Evolutionary conservation across 2,329 filamentous ascomycete genomes (phyloP).

Genomic region (Fusarium paranaense): DNA sequence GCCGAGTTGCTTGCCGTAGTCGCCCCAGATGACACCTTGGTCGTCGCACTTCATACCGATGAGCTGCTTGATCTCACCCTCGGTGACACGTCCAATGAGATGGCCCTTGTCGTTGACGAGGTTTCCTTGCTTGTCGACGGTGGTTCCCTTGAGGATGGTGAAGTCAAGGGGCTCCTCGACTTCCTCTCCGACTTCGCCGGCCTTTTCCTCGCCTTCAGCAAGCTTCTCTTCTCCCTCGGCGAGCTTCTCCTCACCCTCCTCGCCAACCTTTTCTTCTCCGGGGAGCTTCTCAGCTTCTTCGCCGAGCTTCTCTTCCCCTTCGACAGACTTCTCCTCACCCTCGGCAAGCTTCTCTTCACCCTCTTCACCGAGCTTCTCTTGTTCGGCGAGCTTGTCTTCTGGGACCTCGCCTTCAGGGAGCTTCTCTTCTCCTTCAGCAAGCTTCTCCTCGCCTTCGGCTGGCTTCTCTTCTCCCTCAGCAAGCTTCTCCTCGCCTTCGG

Average conservation of each 20-base stretch:
- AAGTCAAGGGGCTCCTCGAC: constrained; percentile 31
- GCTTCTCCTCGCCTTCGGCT: constrained; percentile 36
- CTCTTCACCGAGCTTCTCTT: background rate
- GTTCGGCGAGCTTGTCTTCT: constrained; percentile 1
- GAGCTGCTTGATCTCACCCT: constrained; percentile 73
- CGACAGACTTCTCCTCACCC: constrained; percentile 9
- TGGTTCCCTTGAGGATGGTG: constrained; percentile 33
- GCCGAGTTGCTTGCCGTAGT: constrained; percentile 71
- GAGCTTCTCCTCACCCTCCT: constrained; percentile 3
- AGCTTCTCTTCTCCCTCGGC: constrained; percentile 11
- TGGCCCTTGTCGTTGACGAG: constrained; percentile 66
- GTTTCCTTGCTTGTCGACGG: constrained; percentile 64
- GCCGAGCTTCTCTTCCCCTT: background rate
- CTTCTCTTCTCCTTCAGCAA: constrained; percentile 31
- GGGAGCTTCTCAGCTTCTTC: constrained; percentile 9
- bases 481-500: constrained; percentile 41
- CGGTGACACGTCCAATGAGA: constrained; percentile 69
- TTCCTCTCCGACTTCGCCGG: constrained; percentile 22
- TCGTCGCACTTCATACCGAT: constrained; percentile 73
- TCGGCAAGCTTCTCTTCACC: constrained; percentile 6
- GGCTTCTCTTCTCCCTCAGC: constrained; percentile 35
- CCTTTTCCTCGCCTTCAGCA: constrained; percentile 12
- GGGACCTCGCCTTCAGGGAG: background rate
- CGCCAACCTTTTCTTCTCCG: background rate
- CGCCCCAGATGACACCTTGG: constrained; percentile 76